Evolutionary conservation across 768 basidiomycete genomes (phyloP), one percentile per base, ranked within the genome.

Genomic region (Rhizopogon sp.): DNA sequence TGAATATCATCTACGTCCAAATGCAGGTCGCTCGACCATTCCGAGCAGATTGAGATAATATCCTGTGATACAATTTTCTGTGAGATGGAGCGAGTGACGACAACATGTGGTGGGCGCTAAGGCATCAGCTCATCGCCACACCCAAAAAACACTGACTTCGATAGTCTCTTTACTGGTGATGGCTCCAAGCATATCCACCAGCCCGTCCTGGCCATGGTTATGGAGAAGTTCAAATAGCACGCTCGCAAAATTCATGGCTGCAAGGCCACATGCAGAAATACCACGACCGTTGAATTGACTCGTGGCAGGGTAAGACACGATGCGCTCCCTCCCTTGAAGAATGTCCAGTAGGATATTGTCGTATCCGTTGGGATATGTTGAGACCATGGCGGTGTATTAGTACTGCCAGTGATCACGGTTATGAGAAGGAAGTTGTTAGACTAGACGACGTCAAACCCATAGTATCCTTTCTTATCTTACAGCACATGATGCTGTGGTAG

Each of bases 181-280:
- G 10, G 14, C 39, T n/a, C 47, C 29, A 16, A 52, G 10, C 13
- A 55, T 6, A 37, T 39, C 37, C 14, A 20, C 10, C 35, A 37
- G 14, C 8, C 4, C 31, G 3, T 37, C 35, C 8, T 22, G 8
- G 3, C 20, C 10, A 17, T 49, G 33, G 8, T 35, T 35, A 13
- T 49, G 20, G 20, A 37, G 6, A 9, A 49, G 47, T 35, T 49
- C 47, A 22, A 35, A 49, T 5, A 49, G 14, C 5, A 82, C 60
- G 50, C 83, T 73, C 10, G 79, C 81, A 57, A 83, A 85, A 62
- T 87, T 87, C 62, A 87, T 66, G 2, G 82, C 80, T 20, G 86
- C 85, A 25, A 88, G 73, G n/a, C 86, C 87, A 56, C 87, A 88
- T 2, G 84, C 76, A 40, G 85, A 80, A 29, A 70, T 60, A 2